These are phyloP conservation scores for Colletotrichum salicis DNA, from an alignment of 2,329 filamentous ascomycete genomes.

Conservation along the genomic window DNA sequence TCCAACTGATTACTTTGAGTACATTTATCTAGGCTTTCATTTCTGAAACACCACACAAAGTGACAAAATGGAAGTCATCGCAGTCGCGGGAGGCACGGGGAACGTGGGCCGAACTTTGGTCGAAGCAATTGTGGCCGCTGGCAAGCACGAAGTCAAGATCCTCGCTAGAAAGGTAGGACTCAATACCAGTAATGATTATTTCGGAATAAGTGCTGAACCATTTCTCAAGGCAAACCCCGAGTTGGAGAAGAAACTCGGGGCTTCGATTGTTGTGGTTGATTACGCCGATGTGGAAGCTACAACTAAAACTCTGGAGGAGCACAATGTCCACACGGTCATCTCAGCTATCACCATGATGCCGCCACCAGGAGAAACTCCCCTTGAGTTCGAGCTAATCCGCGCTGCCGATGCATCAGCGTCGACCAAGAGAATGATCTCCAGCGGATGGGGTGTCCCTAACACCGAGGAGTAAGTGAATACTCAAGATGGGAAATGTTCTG, in stretches of 20 bases:
- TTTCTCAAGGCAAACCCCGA: slow-evolving; percentile 34
- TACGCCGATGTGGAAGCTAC: slow-evolving; percentile 41
- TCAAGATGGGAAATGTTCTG: neutral
- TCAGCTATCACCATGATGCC: slow-evolving; percentile 50
- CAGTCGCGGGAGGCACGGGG: slow-evolving; percentile 58
- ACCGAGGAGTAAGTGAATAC: slow-evolving; percentile 42
- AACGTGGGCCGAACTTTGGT: slow-evolving; percentile 58
- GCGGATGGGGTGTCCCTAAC: slow-evolving; percentile 51
- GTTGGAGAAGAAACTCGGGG: slow-evolving; percentile 39
- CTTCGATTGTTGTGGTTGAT: slow-evolving; percentile 41
- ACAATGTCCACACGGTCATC: slow-evolving; percentile 57
- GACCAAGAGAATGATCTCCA: slow-evolving; percentile 55
- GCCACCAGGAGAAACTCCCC: slow-evolving; percentile 39
- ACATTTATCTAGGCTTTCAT: neutral
- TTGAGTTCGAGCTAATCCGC: slow-evolving; percentile 55
- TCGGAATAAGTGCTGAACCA: neutral
- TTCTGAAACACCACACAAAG: neutral
- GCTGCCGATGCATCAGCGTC: slow-evolving; percentile 51
- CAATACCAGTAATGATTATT: too few relatives aligned
- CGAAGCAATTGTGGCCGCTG: slow-evolving; percentile 50
- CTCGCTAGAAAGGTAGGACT: slow-evolving; percentile 52
- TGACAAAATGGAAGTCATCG: slow-evolving; percentile 45
- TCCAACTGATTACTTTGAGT: too few relatives aligned
- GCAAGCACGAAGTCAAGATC: slow-evolving; percentile 51
- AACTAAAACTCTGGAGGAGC: slow-evolving; percentile 42